phyloP scores from a whole-genome alignment of 1,284 basidiomycete species.

The Fomitiporia mediterranea region DNA sequence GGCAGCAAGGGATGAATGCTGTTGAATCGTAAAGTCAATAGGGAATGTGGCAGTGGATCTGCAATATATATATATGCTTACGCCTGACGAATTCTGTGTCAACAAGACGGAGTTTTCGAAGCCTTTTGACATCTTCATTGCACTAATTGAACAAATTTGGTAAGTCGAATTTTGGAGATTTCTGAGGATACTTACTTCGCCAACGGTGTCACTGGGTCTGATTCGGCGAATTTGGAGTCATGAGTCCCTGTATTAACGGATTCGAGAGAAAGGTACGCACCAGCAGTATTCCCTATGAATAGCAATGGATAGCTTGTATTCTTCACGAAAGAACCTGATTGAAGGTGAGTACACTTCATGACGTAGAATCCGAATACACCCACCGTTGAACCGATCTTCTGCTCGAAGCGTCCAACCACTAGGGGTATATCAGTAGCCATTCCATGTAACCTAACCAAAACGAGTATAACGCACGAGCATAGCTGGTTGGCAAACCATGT shows the following conservation, averaged over 20 bases:
- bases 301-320: constrained; percentile 24
- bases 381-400: constrained; percentile 18
- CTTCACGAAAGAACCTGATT: constrained; percentile 12
- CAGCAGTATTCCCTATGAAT: constrained; percentile 23
- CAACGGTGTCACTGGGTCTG: constrained; percentile 15
- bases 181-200: background rate
- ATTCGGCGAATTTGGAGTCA: no score
- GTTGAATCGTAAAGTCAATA: background rate
- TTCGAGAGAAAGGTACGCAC: constrained; percentile 4
- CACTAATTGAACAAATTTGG: constrained; percentile 16
- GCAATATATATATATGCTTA: no score
- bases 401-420: constrained; percentile 15
- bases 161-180: background rate
- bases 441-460: background rate
- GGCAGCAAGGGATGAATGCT: constrained; percentile 21
- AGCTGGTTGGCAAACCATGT: background rate
- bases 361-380: background rate
- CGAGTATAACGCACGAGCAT: constrained; percentile 10
- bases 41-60: background rate
- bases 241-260: background rate
- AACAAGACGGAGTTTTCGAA: constrained; percentile 24
- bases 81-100: constrained; percentile 24
- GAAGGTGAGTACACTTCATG: background rate
- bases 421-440: background rate
- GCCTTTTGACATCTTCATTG: constrained; percentile 22